Evolutionary conservation across 495 filamentous ascomycete species (phyloP).

Genomic region (Aspergillus sclerotioniger): DNA sequence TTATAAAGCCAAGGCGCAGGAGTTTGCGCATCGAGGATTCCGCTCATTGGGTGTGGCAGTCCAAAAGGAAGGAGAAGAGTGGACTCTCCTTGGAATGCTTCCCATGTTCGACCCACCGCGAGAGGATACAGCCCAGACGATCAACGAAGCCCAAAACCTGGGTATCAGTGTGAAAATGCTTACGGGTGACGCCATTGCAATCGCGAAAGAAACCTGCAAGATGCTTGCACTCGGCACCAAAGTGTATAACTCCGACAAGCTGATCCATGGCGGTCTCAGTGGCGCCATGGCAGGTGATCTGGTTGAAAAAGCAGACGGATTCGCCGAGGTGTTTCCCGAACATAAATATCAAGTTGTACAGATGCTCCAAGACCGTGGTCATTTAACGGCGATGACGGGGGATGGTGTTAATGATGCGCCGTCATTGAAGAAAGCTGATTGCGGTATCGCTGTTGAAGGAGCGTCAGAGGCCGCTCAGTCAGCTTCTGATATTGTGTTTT

Average conservation of each 20-base stretch:
- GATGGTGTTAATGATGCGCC: slow-evolving; percentile 98
- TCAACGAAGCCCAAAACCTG: slow-evolving; percentile 67
- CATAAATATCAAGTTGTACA: slow-evolving; percentile 98
- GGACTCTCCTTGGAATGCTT: slow-evolving; percentile 68
- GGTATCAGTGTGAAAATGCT: slow-evolving; percentile 76
- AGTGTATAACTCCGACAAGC: slow-evolving; percentile 69
- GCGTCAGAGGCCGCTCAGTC: slow-evolving; percentile 72
- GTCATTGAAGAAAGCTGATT: slow-evolving; percentile 92
- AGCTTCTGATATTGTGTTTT: slow-evolving; percentile 73
- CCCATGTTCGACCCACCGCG: slow-evolving; percentile 75
- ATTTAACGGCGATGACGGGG: slow-evolving; percentile 96
- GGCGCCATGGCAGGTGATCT: slow-evolving; percentile 69
- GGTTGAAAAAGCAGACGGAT: slow-evolving; percentile 70
- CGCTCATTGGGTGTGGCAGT: slow-evolving; percentile 71
- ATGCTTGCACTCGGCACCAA: slow-evolving; percentile 74
- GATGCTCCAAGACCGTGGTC: slow-evolving; percentile 94
- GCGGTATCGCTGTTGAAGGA: slow-evolving; percentile 70
- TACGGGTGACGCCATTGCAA: slow-evolving; percentile 72
- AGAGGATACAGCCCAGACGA: slow-evolving; percentile 74
- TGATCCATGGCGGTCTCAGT: slow-evolving; percentile 67
- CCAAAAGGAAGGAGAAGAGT: slow-evolving; percentile 58
- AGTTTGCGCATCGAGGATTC: slow-evolving; percentile 74
- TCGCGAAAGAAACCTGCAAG: slow-evolving; percentile 75
- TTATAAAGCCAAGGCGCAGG: slow-evolving; percentile 64
- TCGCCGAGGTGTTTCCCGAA: slow-evolving; percentile 90